Evolutionary conservation across 306 rosid genomes (phyloP), one percentile per base, ranked within the genome.

Genomic region (Quercus engelmannii): DNA sequence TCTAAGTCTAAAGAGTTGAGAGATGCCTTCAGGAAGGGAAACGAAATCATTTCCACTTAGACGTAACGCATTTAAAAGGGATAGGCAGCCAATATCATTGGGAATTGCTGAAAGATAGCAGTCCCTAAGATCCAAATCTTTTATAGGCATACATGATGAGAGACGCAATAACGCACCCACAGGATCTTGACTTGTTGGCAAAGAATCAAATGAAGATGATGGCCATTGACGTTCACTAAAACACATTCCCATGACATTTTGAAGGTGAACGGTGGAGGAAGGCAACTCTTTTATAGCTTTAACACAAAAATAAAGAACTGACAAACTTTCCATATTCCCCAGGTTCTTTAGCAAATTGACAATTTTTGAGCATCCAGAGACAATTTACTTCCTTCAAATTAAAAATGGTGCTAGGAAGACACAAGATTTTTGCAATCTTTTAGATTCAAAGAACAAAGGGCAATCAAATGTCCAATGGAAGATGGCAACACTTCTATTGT

Each of bases 31-130:
- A 56, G 68, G 77, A 17, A 74, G 7, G 28, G 26, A 20, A 33
- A 55, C 1, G 55, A 74, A 74, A n/a, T 74, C 31, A 28, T 74
- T 74, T 30, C 77, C 68, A 6, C 68, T 23, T 61, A 61, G 68
- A 6, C 1, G 2, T 23, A 61, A 61, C 1, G 0, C 4, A 5
- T 0, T 10, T 19, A 56, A n/a, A 28, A 30, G 12, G 0, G 51
- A 31, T 2, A 74, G 5, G 17, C 10, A 2, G 20, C 30, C 20
- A 12, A 74, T 18, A 31, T 74, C 35, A 18, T 20, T 56, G 13
- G 30, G 31, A 1, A 74, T 41, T 10, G 31, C n/a, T 2, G 0
- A 1, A 17, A 56, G 26, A 74, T 11, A 6, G 54, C 55, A 74
- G 14, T 74, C 12, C 2, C 68, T n/a, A 19, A 56, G 21, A 74